Percentiles rank a stretch among this genome's conserved stretches.
These are phyloP conservation scores for Entoloma clypeatum DNA, from an alignment of 1,284 basidiomycete genomes.

Conservation along the genomic window DNA sequence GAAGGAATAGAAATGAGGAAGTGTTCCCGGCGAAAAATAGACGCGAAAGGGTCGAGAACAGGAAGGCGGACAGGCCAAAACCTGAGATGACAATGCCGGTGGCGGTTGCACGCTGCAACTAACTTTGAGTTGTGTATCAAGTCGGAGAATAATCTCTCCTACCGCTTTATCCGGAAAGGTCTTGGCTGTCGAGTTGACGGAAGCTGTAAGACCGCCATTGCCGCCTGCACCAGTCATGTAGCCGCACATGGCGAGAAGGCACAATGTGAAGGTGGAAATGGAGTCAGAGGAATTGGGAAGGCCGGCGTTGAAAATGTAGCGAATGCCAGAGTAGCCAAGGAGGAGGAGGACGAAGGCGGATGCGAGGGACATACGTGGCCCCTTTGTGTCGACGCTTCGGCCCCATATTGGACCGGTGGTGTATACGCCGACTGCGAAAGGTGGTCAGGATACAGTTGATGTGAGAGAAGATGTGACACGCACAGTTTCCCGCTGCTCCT, in stretches of 20 bases:
- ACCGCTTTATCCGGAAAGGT: slow-evolving; percentile 43
- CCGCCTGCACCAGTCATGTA: slow-evolving; percentile 53
- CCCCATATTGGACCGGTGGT: slow-evolving; percentile 58
- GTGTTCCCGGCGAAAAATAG: slow-evolving; percentile 36
- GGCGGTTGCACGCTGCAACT: slow-evolving; percentile 31
- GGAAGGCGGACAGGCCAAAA: slow-evolving; percentile 40
- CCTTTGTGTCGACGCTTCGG: slow-evolving; percentile 54
- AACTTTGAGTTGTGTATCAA: not conserved
- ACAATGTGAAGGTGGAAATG: slow-evolving; percentile 25
- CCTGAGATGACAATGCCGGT: slow-evolving; percentile 41
- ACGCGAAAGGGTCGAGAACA: slow-evolving; percentile 38
- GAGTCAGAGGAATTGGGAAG: slow-evolving; percentile 20
- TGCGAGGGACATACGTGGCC: slow-evolving; percentile 46
- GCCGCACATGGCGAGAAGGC: slow-evolving; percentile 41
- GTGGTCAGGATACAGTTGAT: not conserved
- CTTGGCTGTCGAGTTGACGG: slow-evolving; percentile 55
- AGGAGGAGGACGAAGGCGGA: slow-evolving; percentile 47
- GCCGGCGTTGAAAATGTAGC: slow-evolving; percentile 50
- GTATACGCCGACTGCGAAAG: slow-evolving; percentile 47
- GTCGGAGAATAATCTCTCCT: slow-evolving; percentile 13
- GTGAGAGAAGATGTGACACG: slow-evolving; percentile 19
- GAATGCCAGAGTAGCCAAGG: slow-evolving; percentile 61
- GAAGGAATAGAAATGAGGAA: slow-evolving; percentile 35
- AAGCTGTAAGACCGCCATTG: slow-evolving; percentile 45
- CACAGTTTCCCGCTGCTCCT: slow-evolving; percentile 65